Conservation (phyloP, 192 early-diverging fungal species). For the Linnemannia elongata region DNA sequence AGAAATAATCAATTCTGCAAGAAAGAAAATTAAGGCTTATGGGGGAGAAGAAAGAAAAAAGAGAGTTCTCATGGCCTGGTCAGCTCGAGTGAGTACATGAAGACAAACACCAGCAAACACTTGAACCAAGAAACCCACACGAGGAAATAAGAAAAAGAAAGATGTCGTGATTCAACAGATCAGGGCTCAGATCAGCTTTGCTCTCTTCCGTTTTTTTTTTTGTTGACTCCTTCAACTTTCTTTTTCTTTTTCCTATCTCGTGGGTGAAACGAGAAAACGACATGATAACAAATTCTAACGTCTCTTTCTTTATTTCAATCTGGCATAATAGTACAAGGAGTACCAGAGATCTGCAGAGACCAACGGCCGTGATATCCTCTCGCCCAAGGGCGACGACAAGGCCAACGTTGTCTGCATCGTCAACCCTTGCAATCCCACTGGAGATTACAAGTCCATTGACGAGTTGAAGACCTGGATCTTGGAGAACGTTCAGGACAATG, state of each 20-base stretch:
- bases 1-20: not conserved
- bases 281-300: not conserved
- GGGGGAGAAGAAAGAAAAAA: not conserved
- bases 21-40: not conserved
- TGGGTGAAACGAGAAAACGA: not conserved
- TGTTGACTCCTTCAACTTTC: not conserved
- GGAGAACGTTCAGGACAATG: conserved; percentile 81
- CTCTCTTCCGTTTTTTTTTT: not conserved
- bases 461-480: conserved; percentile 84
- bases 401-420: conserved; percentile 87
- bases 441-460: conserved; percentile 83
- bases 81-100: not conserved
- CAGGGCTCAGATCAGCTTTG: conserved; percentile 2
- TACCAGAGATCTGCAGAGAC: conserved; percentile 89
- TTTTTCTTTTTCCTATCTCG: conserved; percentile 1
- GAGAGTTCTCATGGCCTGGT: not conserved
- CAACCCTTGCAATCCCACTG: conserved; percentile 95
- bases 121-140: not conserved
- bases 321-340: conserved; percentile 82
- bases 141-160: not conserved
- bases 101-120: not conserved
- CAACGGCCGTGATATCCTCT: conserved; percentile 77
- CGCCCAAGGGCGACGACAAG: conserved; percentile 64
- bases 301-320: not conserved
- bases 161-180: conserved; percentile 2